Base-by-base conservation (phyloP, 495 filamentous ascomycete genomes). In the Xylaria sp. region DNA sequence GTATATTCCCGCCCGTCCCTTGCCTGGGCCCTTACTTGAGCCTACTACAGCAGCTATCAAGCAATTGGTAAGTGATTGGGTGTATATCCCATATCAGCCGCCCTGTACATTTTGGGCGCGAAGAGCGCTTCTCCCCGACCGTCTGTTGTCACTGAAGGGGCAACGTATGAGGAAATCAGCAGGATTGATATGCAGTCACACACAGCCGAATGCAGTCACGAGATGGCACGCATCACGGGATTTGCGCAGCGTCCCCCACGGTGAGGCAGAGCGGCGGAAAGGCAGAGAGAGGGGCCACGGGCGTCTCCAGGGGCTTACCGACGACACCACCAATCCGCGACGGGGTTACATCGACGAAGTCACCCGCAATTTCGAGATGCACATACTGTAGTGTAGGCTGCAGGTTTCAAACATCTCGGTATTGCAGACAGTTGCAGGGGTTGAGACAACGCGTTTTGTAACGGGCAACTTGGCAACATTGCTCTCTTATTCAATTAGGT, bases 181-280 rank as follows among this genome's bases (percentile, higher is more conserved):
- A 65, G 52, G 17, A 46, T 31, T 55, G 61, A 71, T 71, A 78
- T 77, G 76, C 76, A 77, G 73, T 78, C 76, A 77, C 76, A 78
- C 76, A 77, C 76, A 78, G 76, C 73, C 68, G 61, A 46, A 69
- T 61, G 53, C 72, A 69, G 74, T 78, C 76, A 78, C 76, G 55
- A 67, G 70, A 68, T 59, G 57, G 29, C 52, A 59, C 62, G 44
- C 62, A 75, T 78, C 76, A 78, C 76, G 76, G 72, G 76, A 78
- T 75, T 72, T 69, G 59, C 52, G 12, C 52, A 65, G 71, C 70
- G 72, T 74, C 69, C 67, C 72, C 69, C 69, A 57, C 61, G 61
- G 61, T 48, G 61, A 65, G 69, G 59, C 33, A 71, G 73, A 74
- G 50, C 31, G 14, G 64, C 29, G 12, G 46, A 29, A 12, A 62